These are phyloP conservation scores for Ganoderma meredithae DNA, from an alignment of 1,284 basidiomycete species.

Conservation along the genomic window DNA sequence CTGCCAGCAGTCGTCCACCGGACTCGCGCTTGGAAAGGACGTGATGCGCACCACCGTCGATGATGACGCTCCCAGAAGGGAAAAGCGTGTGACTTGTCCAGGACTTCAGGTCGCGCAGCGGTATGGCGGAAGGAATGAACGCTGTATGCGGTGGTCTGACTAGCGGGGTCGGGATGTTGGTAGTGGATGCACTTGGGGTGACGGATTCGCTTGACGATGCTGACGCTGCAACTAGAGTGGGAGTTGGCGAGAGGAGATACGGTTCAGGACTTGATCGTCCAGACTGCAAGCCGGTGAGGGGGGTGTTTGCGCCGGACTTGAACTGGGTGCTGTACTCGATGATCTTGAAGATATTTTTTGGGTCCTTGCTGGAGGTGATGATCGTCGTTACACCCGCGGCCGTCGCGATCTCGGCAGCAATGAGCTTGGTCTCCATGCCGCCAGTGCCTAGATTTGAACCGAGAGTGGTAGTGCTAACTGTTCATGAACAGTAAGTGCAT, in stretches of 20 bases:
- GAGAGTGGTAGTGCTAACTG: constrained; percentile 91
- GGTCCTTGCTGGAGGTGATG: constrained; percentile 85
- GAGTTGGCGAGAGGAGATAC: constrained; percentile 11
- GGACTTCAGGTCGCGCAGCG: constrained; percentile 90
- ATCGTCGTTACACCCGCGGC: constrained; percentile 96
- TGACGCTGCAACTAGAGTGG: constrained; percentile 12
- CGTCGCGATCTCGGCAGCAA: constrained; percentile 97
- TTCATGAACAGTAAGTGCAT: background rate
- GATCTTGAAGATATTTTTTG: constrained; percentile 82
- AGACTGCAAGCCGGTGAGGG: constrained; percentile 40
- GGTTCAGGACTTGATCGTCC: constrained; percentile 50
- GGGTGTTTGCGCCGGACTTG: constrained; percentile 43
- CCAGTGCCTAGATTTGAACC: constrained; percentile 96
- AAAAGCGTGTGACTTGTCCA: constrained; percentile 96
- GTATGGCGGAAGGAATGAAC: constrained; percentile 79
- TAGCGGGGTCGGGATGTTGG: constrained; percentile 7
- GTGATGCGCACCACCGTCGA: constrained; percentile 89
- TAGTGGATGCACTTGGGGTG: constrained; percentile 22
- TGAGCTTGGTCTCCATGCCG: constrained; percentile 99
- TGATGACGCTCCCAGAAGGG: constrained; percentile 87
- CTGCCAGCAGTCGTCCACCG: constrained; percentile 90
- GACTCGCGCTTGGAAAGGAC: constrained; percentile 87
- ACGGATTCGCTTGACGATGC: constrained; percentile 21
- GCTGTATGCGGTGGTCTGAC: constrained; percentile 84
- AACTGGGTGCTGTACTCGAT: constrained; percentile 74